Evolutionary conservation across 2,329 filamentous ascomycete genomes (phyloP).

Genomic region (Venturia aucupariae): DNA sequence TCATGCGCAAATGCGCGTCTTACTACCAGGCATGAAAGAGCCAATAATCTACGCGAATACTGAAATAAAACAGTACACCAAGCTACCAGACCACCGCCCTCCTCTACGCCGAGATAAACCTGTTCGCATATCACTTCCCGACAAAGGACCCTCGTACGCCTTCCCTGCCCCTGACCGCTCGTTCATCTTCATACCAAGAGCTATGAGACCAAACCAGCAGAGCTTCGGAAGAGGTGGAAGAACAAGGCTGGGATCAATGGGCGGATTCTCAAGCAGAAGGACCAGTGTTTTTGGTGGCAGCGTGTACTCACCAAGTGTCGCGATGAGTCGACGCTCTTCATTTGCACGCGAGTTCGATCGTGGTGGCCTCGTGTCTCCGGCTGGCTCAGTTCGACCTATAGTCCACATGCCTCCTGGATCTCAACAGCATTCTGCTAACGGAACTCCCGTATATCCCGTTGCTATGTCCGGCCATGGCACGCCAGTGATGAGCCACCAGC

Average conservation of each 20-base stretch:
- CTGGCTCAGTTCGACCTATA: constrained; percentile 68
- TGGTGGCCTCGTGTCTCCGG: constrained; percentile 65
- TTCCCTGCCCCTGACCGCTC: constrained; percentile 84
- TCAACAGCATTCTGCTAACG: constrained; percentile 23
- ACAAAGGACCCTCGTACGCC: constrained; percentile 72
- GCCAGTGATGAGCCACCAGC: constrained; percentile 43
- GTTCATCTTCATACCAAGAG: constrained; percentile 95
- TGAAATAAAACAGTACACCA: constrained; percentile 82
- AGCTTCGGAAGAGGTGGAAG: constrained; percentile 57
- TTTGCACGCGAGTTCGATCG: constrained; percentile 57
- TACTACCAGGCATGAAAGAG: constrained; percentile 63
- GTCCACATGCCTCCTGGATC: constrained; percentile 68
- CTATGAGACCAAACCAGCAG: constrained; percentile 87
- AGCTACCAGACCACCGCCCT: constrained; percentile 87
- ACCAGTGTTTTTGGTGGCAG: constrained; percentile 80
- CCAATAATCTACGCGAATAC: constrained; percentile 65
- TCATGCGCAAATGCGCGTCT: constrained; percentile 76
- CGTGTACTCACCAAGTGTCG: constrained; percentile 74
- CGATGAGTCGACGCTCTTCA: constrained; percentile 83
- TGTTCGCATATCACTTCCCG: constrained; percentile 82
- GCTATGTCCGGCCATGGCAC: constrained; percentile 26
- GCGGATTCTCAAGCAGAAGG: constrained; percentile 61
- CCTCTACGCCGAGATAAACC: constrained; percentile 93
- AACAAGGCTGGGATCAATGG: constrained; percentile 58
- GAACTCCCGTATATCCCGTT: constrained; percentile 22